A percentile compares a stretch with the other conserved stretches of the same genome.
These are phyloP conservation scores for Wickerhamiella musiphila DNA, from an alignment of 805 yeast species.

Conservation along the genomic window DNA sequence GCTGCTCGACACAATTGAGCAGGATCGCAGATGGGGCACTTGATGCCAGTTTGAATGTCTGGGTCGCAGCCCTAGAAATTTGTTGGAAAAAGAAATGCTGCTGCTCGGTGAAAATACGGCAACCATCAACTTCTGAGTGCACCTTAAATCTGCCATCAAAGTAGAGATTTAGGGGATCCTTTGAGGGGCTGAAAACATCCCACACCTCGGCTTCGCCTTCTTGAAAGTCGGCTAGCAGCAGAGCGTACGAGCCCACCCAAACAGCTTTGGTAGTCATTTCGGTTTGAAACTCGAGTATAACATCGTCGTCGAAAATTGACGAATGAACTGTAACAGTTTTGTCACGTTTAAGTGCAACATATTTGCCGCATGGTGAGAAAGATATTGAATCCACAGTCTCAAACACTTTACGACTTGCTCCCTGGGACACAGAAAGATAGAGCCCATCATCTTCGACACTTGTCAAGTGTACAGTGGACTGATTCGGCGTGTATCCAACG, in stretches of 20 bases:
- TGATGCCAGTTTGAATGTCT: conserved; percentile 69
- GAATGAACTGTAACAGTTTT: too few species aligned
- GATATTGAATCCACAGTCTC: too few species aligned
- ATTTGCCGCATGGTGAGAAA: too few species aligned
- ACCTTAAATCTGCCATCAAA: conserved; percentile 26
- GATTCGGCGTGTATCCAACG: too few species aligned
- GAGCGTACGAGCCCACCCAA: conserved; percentile 84
- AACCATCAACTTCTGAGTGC: conserved; percentile 44
- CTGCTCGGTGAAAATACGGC: conserved; percentile 42
- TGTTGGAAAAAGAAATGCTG: conserved; percentile 45
- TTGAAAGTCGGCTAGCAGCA: conserved; percentile 37
- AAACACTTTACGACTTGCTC: too few species aligned
- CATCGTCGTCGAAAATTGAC: too few species aligned
- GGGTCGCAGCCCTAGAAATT: conserved; percentile 39
- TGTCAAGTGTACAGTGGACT: too few species aligned
- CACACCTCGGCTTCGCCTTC: conserved; percentile 38
- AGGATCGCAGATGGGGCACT: conserved; percentile 67
- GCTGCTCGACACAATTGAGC: conserved; percentile 55
- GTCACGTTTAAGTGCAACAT: too few species aligned
- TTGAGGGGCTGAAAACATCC: conserved; percentile 34
- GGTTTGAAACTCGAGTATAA: background rate
- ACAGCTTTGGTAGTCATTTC: conserved; percentile 23
- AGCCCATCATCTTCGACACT: too few species aligned
- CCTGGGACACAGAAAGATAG: too few species aligned
- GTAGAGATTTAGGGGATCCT: conserved; percentile 17